These are phyloP conservation scores for Yueomyces sp. DNA, from an alignment of 805 yeast species.

Conservation along the genomic window DNA sequence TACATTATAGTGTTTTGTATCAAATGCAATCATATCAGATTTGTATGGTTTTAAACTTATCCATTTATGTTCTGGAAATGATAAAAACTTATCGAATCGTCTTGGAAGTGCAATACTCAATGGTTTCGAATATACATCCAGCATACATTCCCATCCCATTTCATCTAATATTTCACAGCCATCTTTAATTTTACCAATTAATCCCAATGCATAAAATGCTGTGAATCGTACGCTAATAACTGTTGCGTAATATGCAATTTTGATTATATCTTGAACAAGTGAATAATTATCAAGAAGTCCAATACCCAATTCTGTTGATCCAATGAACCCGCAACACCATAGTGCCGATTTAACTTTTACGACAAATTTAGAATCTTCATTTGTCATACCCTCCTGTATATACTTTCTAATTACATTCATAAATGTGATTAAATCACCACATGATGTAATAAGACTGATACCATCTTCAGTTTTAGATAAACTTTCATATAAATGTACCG, in stretches of 20 bases:
- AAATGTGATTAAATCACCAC: slow-evolving; percentile 32
- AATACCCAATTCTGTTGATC: slow-evolving; percentile 59
- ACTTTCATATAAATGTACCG: slow-evolving; percentile 68
- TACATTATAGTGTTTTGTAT: slow-evolving; percentile 7
- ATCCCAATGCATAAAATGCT: slow-evolving; percentile 66
- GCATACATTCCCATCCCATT: slow-evolving; percentile 52
- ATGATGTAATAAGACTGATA: slow-evolving; percentile 40
- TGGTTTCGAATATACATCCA: slow-evolving; percentile 31
- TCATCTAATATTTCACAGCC: slow-evolving; percentile 83
- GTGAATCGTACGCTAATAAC: slow-evolving; percentile 59
- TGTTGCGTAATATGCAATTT: slow-evolving; percentile 32
- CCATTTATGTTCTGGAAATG: slow-evolving; percentile 15
- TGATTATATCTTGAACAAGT: slow-evolving; percentile 39
- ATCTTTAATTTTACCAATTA: slow-evolving; percentile 55
- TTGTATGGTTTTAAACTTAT: slow-evolving; percentile 6
- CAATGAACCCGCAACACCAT: slow-evolving; percentile 83
- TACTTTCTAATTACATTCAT: slow-evolving; percentile 24
- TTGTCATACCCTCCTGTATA: slow-evolving; percentile 9
- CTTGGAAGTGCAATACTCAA: slow-evolving; percentile 31
- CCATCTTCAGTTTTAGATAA: slow-evolving; percentile 77
- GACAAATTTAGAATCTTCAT: slow-evolving; percentile 22
- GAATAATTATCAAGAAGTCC: slow-evolving; percentile 40
- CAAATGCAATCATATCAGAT: slow-evolving; percentile 11
- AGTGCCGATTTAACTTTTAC: slow-evolving; percentile 54
- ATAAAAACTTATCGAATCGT: slow-evolving; percentile 21